Base-by-base conservation (phyloP, 305 asterid genomes). In the Rubia peregrina region DNA sequence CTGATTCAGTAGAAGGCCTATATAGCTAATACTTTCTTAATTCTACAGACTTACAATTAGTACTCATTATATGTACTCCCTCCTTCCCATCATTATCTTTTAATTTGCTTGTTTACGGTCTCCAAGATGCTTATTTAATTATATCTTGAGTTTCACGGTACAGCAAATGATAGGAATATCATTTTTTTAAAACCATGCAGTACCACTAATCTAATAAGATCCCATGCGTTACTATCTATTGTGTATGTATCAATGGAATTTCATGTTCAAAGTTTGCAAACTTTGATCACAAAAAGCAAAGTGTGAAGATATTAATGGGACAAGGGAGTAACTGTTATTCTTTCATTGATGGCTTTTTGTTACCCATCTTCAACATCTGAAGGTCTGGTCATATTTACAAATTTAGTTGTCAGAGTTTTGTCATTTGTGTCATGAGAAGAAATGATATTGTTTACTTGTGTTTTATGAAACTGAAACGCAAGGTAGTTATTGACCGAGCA, bases 401-500 rank as follows among this genome's bases (percentile, higher is more conserved):
- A 2, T n/a, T 5, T 21, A n/a, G 7, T 65, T 30, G 7, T 11
- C 19, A 33, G 61, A 73, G 67, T 55, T 42, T 66, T 9, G 10
- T 6, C 46, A 42, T 6, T 42, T 19, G 12, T 12, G 69, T 61
- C 42, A 21, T 9, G 30, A 24, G 40, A n/a, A 57, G 53, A 59
- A 57, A 59, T 40, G 33, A 67, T 26, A 17, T 42, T 67, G 42
- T 33, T 22, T 19, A 53, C 56, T 43, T 24, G 21, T 57, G 44
- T 61, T 30, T 40, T 43, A 30, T 41, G 71, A 41, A 49, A 41
- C 74, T 33, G 65, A 70, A 38, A 56, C 9, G 21, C 13, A 36
- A 49, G 44, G 65, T 21, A 33, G 61, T 41, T 51, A 21, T 68
- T 69, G 41, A 51, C 44, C 30, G 21, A 74, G 69, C 42, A 48